Percentiles rank a stretch among this genome's conserved stretches.
These are phyloP conservation scores for Jatropha multifida DNA, from an alignment of 441 rosid species.

Conservation along the genomic window DNA sequence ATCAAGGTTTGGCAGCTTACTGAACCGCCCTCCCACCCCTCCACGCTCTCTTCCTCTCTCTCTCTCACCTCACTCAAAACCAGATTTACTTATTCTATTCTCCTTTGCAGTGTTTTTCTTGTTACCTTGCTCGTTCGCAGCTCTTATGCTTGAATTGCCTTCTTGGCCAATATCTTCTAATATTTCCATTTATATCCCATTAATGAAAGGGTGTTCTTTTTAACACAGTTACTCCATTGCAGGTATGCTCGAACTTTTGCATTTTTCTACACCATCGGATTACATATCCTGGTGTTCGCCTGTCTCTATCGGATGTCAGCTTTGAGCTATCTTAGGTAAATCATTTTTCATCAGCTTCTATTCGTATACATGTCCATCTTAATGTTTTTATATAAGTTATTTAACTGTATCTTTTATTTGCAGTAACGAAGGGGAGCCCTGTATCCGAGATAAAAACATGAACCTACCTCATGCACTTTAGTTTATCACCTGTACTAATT, in stretches of 20 bases:
- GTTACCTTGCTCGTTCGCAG: background rate
- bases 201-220: background rate
- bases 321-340: slow-evolving; percentile 82
- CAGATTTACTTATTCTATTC: background rate
- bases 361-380: background rate
- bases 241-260: slow-evolving; percentile 95
- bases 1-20: background rate
- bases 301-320: slow-evolving; percentile 99
- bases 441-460: slow-evolving; percentile 40
- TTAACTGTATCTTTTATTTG: slow-evolving; percentile 3
- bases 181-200: too few species aligned
- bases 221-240: background rate
- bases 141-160: too few species aligned
- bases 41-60: background rate
- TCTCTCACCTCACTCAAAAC: background rate
- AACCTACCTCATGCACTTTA: slow-evolving; percentile 70
- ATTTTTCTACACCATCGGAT: slow-evolving; percentile 88
- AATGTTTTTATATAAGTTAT: background rate
- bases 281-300: slow-evolving; percentile 82
- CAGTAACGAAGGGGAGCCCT: slow-evolving; percentile 73
- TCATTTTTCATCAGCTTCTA: slow-evolving; percentile 1
- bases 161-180: too few species aligned
- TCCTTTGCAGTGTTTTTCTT: background rate
- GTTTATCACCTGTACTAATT: background rate
- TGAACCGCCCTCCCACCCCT: background rate